Base-by-base conservation (phyloP, 163 green algal species). In the Scenedesmus sp. region DNA sequence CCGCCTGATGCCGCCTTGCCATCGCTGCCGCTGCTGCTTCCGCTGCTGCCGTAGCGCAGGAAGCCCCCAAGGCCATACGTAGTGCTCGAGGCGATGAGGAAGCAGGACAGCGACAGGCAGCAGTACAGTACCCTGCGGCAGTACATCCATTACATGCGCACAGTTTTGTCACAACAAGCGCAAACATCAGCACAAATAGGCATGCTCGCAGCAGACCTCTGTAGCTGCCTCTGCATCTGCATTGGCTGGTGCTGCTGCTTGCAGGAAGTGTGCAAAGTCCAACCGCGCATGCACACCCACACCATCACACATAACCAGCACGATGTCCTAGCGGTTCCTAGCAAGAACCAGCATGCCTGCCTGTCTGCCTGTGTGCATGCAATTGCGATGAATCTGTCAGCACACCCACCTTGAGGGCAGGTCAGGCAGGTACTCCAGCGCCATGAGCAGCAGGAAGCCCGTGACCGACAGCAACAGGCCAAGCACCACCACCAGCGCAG, bases 401-500 rank as follows among this genome's bases (percentile, higher is more conserved):
- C 55, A 87, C 77, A 59, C 77, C 6, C 23, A 92, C 93, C 93
- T 94, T 13, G 94, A 95, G 23, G 93, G 84, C 2, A 95, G 93
- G 90, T 96, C 94, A 54, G 94, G 94, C 87, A 96, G 85, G 87
- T 94, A 93, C 84, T 96, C 94, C 59, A 95, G 87, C 18, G 92
- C 66, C 82, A 95, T 91, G 66, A 96, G 91, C 92, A 96, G 90
- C 88, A 93, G 82, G 67, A 55, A 91, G 13, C 94, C 93, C 1
- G 93, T 95, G 0, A 95, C 2, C 12, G 91, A 88, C 64, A 95
- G 88, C 57, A 95, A 55, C 34, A 92, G 23, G 4, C 94, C 94
- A 73, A 96, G 92, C 52, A 96, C 76, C 8, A 91, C 82, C 64
- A 96, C 94, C 77, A 94, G 55, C 62, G 91, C 88, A 15, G 82